Conservation (phyloP, 2,329 filamentous ascomycete genomes). For the Curvularia spicifera region DNA sequence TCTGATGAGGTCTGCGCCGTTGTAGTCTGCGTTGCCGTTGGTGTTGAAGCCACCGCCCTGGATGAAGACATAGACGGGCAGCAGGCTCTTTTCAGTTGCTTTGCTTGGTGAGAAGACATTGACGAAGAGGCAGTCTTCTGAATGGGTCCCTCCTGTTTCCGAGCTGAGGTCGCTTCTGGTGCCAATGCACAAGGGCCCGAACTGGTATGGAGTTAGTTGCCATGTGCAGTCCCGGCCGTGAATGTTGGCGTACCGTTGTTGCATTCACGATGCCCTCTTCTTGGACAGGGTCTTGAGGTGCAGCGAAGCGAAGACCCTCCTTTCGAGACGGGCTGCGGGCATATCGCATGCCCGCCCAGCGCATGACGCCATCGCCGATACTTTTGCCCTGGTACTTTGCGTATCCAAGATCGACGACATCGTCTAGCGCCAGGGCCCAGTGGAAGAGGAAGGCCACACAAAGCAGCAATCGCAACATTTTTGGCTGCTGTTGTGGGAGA, state of each 20-base stretch:
- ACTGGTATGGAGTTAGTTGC: conserved; percentile 30
- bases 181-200: conserved; percentile 45
- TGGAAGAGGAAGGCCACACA: conserved; percentile 32
- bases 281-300: conserved; percentile 66
- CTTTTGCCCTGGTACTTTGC: conserved; percentile 67
- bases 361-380: conserved; percentile 64
- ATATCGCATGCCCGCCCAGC: conserved; percentile 79
- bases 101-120: conserved; percentile 49
- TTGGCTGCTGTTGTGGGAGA: background rate
- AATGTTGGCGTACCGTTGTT: conserved; percentile 27
- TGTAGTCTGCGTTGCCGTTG: conserved; percentile 47
- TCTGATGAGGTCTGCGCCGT: conserved; percentile 43
- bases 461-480: conserved; percentile 35
- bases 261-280: conserved; percentile 60
- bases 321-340: conserved; percentile 54
- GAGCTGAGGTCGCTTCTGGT: conserved; percentile 28
- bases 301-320: conserved; percentile 62
- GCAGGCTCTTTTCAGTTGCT: conserved; percentile 39
- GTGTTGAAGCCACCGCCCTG: conserved; percentile 50
- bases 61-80: conserved; percentile 52
- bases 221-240: background rate
- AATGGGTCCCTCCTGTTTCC: conserved; percentile 38
- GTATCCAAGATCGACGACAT: conserved; percentile 68
- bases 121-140: conserved; percentile 51
- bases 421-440: conserved; percentile 43